A percentile compares a stretch with the other conserved stretches of the same genome.
Evolutionary conservation across 1,139 yeast species (phyloP).

Genomic region (Lodderomyces beijingensis): DNA sequence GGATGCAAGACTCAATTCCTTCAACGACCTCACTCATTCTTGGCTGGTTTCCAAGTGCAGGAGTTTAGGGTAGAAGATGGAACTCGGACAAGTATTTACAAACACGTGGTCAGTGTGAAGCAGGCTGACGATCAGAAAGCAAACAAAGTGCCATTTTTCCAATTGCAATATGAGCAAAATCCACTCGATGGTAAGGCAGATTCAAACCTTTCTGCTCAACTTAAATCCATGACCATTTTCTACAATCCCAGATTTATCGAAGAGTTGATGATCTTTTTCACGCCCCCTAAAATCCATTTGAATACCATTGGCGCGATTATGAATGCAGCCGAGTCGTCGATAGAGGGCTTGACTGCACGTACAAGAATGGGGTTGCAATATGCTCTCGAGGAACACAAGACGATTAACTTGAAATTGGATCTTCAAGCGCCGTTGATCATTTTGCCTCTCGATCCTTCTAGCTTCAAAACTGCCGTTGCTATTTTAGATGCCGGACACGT

Average conservation of each 20-base stretch:
- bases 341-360: conserved; percentile 84
- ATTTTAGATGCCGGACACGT: conserved; percentile 96
- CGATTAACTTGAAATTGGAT: conserved; percentile 78
- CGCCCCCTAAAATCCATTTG: conserved; percentile 79
- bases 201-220: conserved; percentile 64
- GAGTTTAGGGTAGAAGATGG: conserved; percentile 89
- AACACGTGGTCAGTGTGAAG: conserved; percentile 85
- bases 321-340: conserved; percentile 93
- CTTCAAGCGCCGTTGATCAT: conserved; percentile 91
- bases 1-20: conserved; percentile 72
- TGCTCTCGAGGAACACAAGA: conserved; percentile 90
- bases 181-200: conserved; percentile 86
- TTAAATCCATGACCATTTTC: conserved; percentile 84
- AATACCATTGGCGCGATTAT: conserved; percentile 90
- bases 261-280: conserved; percentile 68
- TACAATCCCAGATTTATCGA: conserved; percentile 82
- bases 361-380: conserved; percentile 92
- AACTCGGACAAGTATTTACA: conserved; percentile 66
- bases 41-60: conserved; percentile 67
- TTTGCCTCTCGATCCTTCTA: conserved; percentile 77
- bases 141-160: conserved; percentile 60
- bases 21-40: conserved; percentile 77
- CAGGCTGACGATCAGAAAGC: conserved; percentile 21
- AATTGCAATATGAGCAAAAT: conserved; percentile 75
- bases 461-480: conserved; percentile 84